Evolutionary conservation across 495 filamentous ascomycete species (phyloP).

Genomic region (Clavariopsis aquatica): DNA sequence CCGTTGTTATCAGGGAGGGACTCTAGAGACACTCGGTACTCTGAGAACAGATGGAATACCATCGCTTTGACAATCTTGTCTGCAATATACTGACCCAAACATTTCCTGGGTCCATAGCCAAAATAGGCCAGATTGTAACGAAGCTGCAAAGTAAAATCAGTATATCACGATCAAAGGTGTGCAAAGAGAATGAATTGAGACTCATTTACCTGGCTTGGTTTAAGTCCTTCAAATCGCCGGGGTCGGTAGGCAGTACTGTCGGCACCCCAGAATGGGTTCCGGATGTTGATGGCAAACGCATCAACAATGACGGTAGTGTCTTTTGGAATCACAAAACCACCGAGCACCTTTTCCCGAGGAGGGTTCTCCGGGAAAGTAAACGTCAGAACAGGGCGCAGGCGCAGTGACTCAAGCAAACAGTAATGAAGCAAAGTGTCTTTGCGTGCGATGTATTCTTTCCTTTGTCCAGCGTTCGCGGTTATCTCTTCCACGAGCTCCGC

Average conservation of each 20-base stretch:
- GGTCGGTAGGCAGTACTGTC: constrained; percentile 38
- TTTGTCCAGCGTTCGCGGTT: no score
- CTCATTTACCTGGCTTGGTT: neutral
- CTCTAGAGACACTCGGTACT: no score
- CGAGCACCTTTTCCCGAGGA: constrained; percentile 40
- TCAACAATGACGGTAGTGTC: constrained; percentile 46
- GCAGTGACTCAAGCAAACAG: constrained; percentile 45
- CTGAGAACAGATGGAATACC: neutral
- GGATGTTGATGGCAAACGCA: constrained; percentile 44
- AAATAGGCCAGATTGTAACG: constrained; percentile 28
- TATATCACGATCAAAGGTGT: no score
- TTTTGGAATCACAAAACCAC: constrained; percentile 23
- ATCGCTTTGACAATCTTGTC: neutral
- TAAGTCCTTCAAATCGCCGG: constrained; percentile 9
- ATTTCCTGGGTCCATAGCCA: constrained; percentile 8
- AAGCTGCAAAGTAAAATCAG: neutral
- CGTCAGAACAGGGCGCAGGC: constrained; percentile 44
- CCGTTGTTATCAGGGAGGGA: no score
- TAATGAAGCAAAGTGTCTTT: constrained; percentile 38
- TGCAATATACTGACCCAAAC: neutral
- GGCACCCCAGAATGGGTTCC: constrained; percentile 45
- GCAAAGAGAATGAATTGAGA: neutral
- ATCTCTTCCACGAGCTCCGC: constrained; percentile 38
- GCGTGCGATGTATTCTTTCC: constrained; percentile 14
- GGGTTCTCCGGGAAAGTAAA: constrained; percentile 46